Percentiles rank a stretch among this genome's conserved stretches.
These are phyloP conservation scores for Myriosclerotinia duriaeana DNA, from an alignment of 2,329 filamentous ascomycete species.

Conservation along the genomic window DNA sequence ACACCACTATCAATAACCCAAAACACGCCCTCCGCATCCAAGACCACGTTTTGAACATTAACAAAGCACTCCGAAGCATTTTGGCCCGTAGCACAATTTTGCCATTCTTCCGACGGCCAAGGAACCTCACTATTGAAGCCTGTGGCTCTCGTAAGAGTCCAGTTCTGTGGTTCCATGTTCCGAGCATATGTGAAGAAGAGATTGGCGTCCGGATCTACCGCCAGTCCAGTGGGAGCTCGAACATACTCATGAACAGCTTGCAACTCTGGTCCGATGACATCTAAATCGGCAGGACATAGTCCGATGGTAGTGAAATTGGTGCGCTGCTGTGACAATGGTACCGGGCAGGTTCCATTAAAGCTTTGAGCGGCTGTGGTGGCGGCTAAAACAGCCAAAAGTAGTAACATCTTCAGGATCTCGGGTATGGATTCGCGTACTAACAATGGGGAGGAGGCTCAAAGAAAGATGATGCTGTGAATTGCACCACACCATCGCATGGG, in stretches of 20 bases:
- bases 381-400: not conserved
- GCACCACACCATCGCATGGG: too few relatives aligned
- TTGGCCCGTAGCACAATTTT: slow-evolving; percentile 1
- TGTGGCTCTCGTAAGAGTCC: slow-evolving; percentile 6
- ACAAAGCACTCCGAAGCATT: slow-evolving; percentile 11
- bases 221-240: not conserved
- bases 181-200: slow-evolving; percentile 16
- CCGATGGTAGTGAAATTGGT: not conserved
- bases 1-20: slow-evolving; percentile 13
- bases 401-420: not conserved
- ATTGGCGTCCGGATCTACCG: not conserved
- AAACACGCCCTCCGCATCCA: not conserved
- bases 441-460: not conserved
- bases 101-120: slow-evolving; percentile 12
- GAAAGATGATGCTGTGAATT: not conserved
- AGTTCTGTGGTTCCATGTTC: slow-evolving; percentile 5
- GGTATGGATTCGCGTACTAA: not conserved
- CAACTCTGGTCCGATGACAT: slow-evolving; percentile 8
- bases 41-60: slow-evolving; percentile 8
- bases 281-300: not conserved
- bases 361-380: not conserved
- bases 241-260: slow-evolving; percentile 2
- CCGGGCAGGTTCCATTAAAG: not conserved
- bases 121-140: slow-evolving; percentile 6
- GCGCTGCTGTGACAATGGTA: slow-evolving; percentile 4